phyloP scores from a whole-genome alignment of 495 filamentous ascomycete species.

The Polyplosphaeria fusca region DNA sequence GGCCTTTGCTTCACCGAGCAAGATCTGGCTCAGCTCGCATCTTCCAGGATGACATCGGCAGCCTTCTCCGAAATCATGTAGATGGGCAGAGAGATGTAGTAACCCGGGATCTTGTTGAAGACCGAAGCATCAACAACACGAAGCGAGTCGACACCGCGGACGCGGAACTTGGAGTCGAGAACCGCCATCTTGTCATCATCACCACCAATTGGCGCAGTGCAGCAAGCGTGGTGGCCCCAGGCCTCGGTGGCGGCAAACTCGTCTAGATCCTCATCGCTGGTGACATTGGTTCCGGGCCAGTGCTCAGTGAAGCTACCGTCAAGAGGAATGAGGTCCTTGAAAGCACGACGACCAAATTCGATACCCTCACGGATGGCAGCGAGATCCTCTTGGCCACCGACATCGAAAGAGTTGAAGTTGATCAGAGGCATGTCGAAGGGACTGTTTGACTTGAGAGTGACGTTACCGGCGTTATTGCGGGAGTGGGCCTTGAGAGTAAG shows the following conservation, averaged over 20 bases:
- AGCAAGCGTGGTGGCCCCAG: slow-evolving; percentile 52
- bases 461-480: slow-evolving; percentile 23
- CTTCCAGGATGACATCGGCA: slow-evolving; percentile 54
- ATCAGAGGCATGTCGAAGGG: slow-evolving; percentile 29
- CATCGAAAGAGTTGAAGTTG: slow-evolving; percentile 34
- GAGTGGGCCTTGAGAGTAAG: slow-evolving; percentile 23
- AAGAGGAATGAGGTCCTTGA: neutral
- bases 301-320: neutral
- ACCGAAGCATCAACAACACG: slow-evolving; percentile 42
- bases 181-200: slow-evolving; percentile 49
- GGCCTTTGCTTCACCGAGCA: too few species aligned
- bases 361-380: slow-evolving; percentile 25
- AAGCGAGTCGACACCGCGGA: slow-evolving; percentile 47
- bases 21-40: too few species aligned
- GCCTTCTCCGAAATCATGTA: slow-evolving; percentile 64
- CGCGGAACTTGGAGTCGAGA: slow-evolving; percentile 51
- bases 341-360: slow-evolving; percentile 12
- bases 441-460: slow-evolving; percentile 17
- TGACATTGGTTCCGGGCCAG: slow-evolving; percentile 2
- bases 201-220: slow-evolving; percentile 48
- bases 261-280: neutral
- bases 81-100: slow-evolving; percentile 55
- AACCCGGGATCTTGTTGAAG: slow-evolving; percentile 47
- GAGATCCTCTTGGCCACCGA: slow-evolving; percentile 16
- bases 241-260: slow-evolving; percentile 45